Conservation (phyloP, 1,139 yeast genomes). For the Zhuliangozyma parablackwelliae region DNA sequence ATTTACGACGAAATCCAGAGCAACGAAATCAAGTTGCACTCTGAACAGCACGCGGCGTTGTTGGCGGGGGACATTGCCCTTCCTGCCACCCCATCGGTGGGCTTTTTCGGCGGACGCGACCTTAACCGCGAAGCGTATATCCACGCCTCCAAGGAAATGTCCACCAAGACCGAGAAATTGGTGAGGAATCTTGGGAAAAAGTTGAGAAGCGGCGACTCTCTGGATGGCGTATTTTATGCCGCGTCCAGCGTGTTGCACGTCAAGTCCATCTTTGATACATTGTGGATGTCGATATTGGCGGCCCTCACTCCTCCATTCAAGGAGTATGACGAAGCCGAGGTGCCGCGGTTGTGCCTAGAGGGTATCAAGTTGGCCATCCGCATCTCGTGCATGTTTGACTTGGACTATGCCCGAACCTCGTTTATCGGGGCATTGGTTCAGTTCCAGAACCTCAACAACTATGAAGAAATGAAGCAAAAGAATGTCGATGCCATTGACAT, state of each 20-base stretch:
- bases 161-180: conserved; percentile 81
- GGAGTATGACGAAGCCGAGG: conserved; percentile 77
- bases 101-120: conserved; percentile 74
- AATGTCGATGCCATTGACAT: conserved; percentile 77
- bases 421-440: conserved; percentile 88
- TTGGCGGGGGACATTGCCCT: conserved; percentile 54
- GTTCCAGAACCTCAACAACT: conserved; percentile 75
- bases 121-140: conserved; percentile 80
- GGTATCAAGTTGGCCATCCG: conserved; percentile 81
- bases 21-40: conserved; percentile 84
- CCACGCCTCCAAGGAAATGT: conserved; percentile 89
- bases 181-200: conserved; percentile 65
- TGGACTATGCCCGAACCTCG: conserved; percentile 82
- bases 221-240: conserved; percentile 30
- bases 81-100: conserved; percentile 23
- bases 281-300: conserved; percentile 96
- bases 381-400: conserved; percentile 79
- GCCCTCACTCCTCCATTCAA: conserved; percentile 92
- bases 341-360: conserved; percentile 69
- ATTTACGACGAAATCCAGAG: conserved; percentile 73
- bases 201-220: conserved; percentile 25
- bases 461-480: conserved; percentile 73
- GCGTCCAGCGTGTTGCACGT: conserved; percentile 88
- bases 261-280: conserved; percentile 84
- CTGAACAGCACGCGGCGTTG: conserved; percentile 92